Conservation (phyloP, 140 eudicot genomes). For the Flaveria floridana region DNA sequence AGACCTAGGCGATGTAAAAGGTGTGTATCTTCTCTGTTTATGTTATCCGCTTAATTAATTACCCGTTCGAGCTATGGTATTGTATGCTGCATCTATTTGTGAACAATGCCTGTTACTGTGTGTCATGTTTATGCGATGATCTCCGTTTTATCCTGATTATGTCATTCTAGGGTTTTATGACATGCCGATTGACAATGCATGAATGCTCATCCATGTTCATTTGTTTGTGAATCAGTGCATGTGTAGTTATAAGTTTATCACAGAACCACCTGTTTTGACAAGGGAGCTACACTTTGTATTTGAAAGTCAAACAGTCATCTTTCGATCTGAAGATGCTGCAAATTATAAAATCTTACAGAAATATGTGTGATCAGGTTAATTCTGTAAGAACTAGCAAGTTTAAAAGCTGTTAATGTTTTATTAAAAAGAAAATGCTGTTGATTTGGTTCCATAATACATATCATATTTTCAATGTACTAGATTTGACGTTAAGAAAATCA, state of each 20-base stretch:
- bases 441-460: slow-evolving; percentile 16
- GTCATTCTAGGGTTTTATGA: slow-evolving; percentile 20
- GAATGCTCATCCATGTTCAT: slow-evolving; percentile 3
- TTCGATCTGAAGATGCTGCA: neutral
- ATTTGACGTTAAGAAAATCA: slow-evolving; percentile 9
- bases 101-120: slow-evolving; percentile 20
- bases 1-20: slow-evolving; percentile 25
- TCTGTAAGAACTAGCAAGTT: neutral
- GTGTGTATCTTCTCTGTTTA: slow-evolving; percentile 29
- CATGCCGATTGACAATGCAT: slow-evolving; percentile 20
- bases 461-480: neutral
- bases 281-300: slow-evolving; percentile 22
- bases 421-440: slow-evolving; percentile 1
- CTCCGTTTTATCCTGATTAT: slow-evolving; percentile 1
- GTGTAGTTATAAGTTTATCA: neutral
- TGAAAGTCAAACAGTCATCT: slow-evolving; percentile 13
- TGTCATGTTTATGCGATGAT: neutral
- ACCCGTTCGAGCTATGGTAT: neutral
- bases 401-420: neutral
- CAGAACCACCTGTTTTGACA: neutral
- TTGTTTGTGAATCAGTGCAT: neutral
- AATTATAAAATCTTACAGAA: neutral
- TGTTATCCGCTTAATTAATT: neutral
- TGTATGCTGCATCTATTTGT: neutral
- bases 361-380: neutral